phyloP scores from a whole-genome alignment of 2,329 filamentous ascomycete species.

The Monosporascus sp. region DNA sequence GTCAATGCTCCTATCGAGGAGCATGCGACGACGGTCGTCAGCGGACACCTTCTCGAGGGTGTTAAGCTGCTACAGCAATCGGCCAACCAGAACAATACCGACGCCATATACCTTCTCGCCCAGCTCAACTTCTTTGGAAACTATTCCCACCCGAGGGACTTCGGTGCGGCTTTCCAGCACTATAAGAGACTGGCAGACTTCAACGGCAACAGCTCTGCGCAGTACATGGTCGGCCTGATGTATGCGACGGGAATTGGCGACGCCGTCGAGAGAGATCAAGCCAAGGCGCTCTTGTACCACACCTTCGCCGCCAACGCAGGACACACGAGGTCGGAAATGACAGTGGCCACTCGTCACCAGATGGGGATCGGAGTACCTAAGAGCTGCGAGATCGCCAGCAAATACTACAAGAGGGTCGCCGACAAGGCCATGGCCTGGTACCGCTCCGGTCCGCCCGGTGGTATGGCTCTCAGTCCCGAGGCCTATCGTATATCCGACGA shows the following conservation, averaged over 20 bases:
- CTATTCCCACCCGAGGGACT: conserved; percentile 79
- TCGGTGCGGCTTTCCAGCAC: conserved; percentile 70
- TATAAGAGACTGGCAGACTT: conserved; percentile 73
- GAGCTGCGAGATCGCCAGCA: conserved; percentile 77
- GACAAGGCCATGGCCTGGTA: conserved; percentile 89
- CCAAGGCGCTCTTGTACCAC: conserved; percentile 87
- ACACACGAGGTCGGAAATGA: conserved; percentile 87
- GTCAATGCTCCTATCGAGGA: conserved; percentile 40
- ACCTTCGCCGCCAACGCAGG: conserved; percentile 85
- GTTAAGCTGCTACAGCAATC: conserved; percentile 49
- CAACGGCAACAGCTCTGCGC: conserved; percentile 84
- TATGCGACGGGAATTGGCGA: conserved; percentile 88
- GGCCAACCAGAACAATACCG: conserved; percentile 57
- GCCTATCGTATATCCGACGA: conserved; percentile 86
- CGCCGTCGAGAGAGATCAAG: conserved; percentile 78
- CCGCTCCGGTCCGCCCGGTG: conserved; percentile 84
- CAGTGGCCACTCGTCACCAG: conserved; percentile 79
- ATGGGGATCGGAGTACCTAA: conserved; percentile 79
- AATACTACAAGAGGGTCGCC: conserved; percentile 89
- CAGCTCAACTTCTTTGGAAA: conserved; percentile 98
- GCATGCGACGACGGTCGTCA: conserved; percentile 30
- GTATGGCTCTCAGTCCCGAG: conserved; percentile 70
- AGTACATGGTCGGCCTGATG: conserved; percentile 94
- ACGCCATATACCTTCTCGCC: conserved; percentile 83
- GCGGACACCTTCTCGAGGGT: conserved; percentile 43